Conservation (phyloP, 2,329 filamentous ascomycete species). For the Acephala macrosclerotiorum region DNA sequence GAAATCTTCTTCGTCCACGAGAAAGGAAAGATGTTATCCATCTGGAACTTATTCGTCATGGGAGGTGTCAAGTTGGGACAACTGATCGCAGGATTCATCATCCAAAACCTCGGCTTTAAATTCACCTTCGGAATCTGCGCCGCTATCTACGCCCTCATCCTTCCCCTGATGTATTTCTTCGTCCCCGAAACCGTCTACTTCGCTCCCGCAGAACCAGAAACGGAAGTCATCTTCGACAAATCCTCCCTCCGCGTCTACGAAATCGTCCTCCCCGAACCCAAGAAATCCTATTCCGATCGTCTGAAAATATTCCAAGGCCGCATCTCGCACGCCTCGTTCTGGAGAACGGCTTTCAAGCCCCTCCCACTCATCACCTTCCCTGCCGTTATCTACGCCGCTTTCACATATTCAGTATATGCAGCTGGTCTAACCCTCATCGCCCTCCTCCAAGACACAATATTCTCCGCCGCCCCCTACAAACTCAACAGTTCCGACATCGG, state of each 20-base stretch:
- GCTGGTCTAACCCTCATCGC: constrained; percentile 38
- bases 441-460: constrained; percentile 50
- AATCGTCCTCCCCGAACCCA: constrained; percentile 36
- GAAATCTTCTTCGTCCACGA: constrained; percentile 56
- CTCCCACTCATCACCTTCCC: constrained; percentile 59
- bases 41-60: constrained; percentile 40
- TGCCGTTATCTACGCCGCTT: constrained; percentile 47
- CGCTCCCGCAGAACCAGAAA: constrained; percentile 20
- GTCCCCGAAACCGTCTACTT: constrained; percentile 52
- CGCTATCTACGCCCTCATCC: constrained; percentile 50
- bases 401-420: constrained; percentile 37
- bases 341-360: constrained; percentile 50
- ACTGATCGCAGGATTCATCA: constrained; percentile 51
- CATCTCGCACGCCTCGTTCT: constrained; percentile 47
- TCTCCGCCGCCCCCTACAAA: constrained; percentile 37
- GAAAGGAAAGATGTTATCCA: constrained; percentile 46
- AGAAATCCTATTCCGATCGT: constrained; percentile 47
- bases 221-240: constrained; percentile 37
- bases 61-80: constrained; percentile 46
- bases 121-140: constrained; percentile 49
- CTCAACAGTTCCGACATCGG: constrained; percentile 53
- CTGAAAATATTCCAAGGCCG: constrained; percentile 49
- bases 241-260: constrained; percentile 37
- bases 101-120: constrained; percentile 46
- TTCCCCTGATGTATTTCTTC: constrained; percentile 52